Base-by-base conservation (phyloP, 2,329 filamentous ascomycete genomes). In the Aspergillus sp. region DNA sequence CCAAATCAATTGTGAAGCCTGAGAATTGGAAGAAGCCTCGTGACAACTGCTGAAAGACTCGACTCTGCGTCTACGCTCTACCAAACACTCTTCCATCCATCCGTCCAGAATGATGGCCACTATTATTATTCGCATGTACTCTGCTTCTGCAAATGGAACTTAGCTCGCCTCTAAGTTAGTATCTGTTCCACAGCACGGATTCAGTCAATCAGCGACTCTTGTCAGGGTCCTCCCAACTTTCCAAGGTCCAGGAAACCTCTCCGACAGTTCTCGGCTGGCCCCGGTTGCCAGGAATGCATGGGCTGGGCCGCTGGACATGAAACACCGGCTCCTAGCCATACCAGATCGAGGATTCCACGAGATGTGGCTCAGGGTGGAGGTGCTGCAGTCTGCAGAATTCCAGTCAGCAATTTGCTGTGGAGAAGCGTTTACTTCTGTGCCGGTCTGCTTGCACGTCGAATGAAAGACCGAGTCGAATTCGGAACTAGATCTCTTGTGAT, bases 221-320 rank as follows among this genome's bases (percentile, higher is more conserved):
- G 63, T 64, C 66, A 69, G 65, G 62, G 66, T 68, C 67, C 61
- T 62, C 44, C 60, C 50, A 65, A 46, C 61, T 8, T 62, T 44
- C 60, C 49, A 66, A 57, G 48, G 55, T 44, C 59, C 61, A 68
- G 65, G 65, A 68, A 69, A 64, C 59, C 62, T 55, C 56, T 64
- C 60, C 63, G 63, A 64, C 62, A 64, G 54, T 59, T 65, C 62
- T 64, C 62, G 63, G 62, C 63, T 63, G 62, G 62, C 63, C 62
- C 63, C 60, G 59, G 27, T 39, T 39, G 33, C 27, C 25, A 49
- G 59, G 65, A 61, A 65, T 45, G 17, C 3, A 37, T 37, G 35
- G 35, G 35, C 35, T 37, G 35, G 35, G 14, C 35, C 61, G 44
- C 45, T 48, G 60, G 58, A 40, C 59, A 58, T 62, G 63, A 59